phyloP scores from a whole-genome alignment of 2,329 filamentous ascomycete genomes.

The Fusarium metavorans region DNA sequence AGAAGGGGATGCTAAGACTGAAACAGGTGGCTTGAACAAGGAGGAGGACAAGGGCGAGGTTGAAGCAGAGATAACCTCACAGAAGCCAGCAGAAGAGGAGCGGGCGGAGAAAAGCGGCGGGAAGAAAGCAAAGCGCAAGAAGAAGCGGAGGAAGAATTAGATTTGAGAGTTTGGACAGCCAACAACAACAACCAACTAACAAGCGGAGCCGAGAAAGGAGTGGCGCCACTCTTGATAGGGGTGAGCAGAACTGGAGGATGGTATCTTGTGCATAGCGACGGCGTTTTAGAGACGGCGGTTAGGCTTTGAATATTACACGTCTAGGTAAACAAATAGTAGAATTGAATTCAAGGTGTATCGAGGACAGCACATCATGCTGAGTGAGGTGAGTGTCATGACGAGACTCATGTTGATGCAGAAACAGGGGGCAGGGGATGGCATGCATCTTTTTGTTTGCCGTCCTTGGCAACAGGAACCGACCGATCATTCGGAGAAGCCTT shows the following conservation, averaged over 20 bases:
- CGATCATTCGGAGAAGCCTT: too few species aligned
- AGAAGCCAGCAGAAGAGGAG: not conserved
- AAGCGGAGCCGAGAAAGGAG: not conserved
- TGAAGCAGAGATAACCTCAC: not conserved
- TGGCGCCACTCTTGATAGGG: not conserved
- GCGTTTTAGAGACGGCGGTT: slow-evolving; percentile 27
- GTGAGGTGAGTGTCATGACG: not conserved
- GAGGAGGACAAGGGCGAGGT: slow-evolving; percentile 8
- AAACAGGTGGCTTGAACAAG: slow-evolving; percentile 14
- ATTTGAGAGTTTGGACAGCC: not conserved
- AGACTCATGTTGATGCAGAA: slow-evolving; percentile 10
- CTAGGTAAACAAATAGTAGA: not conserved
- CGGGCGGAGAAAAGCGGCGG: not conserved
- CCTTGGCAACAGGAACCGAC: slow-evolving; percentile 4
- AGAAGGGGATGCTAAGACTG: slow-evolving; percentile 23
- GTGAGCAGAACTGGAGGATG: not conserved
- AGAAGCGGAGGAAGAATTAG: not conserved
- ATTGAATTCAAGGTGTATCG: not conserved
- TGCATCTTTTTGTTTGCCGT: not conserved
- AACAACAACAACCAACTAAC: not conserved
- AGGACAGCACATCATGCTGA: not conserved
- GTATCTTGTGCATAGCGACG: slow-evolving; percentile 39
- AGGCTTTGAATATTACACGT: slow-evolving; percentile 18
- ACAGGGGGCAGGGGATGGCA: not conserved
- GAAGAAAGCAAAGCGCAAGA: not conserved